Base-by-base conservation (phyloP, 2,329 filamentous ascomycete genomes). In the Xylaria sp. region DNA sequence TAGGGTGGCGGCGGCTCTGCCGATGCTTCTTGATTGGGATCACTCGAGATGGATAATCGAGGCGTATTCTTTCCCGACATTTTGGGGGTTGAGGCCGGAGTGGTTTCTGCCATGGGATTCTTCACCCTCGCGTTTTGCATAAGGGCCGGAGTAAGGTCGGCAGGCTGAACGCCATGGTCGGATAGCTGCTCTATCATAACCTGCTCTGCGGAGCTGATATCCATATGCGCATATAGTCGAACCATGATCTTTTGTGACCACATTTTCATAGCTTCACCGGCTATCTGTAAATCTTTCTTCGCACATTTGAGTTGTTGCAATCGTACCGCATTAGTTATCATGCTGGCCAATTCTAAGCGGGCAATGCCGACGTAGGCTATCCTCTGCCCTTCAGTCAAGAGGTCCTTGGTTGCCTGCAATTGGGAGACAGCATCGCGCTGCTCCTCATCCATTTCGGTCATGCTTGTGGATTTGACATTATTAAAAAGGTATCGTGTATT, bases 161-260 rank as follows among this genome's bases (percentile, higher is more conserved):
- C 84, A 0, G 96, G 91, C 70, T 93, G 85, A 6, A 99, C 94
- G 4, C 95, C 96, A 81, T 99, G 96, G 66, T 96, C 92, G 13
- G 93, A 91, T 67, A 99, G 85, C 80, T 99, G 96, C 82, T 99
- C 96, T 73, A 99, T 98, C 96, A 99, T 99, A 79, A 99, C 85
- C 83, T 99, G 96, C 81, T 99, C 96, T 16, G 88, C 91, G 25
- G 91, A 85, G 76, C 91, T 94, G 76, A 99, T 97, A 69, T 99
- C 96, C 96, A 99, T 99, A 81, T 99, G 96, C 13, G 89, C 84
- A 79, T 98, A 99, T 13, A 99, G 80, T 27, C 95, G 90, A 69
- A 98, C 90, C 94, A 99, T 99, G 87, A 97, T 97, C 83, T 97
- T 97, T 79, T 99, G 96, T 65, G 92, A 90, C 95, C 95, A 99